Evolutionary conservation across 352 stramenopile species (phyloP).

Genomic region (Phytophthora cryptogea): DNA sequence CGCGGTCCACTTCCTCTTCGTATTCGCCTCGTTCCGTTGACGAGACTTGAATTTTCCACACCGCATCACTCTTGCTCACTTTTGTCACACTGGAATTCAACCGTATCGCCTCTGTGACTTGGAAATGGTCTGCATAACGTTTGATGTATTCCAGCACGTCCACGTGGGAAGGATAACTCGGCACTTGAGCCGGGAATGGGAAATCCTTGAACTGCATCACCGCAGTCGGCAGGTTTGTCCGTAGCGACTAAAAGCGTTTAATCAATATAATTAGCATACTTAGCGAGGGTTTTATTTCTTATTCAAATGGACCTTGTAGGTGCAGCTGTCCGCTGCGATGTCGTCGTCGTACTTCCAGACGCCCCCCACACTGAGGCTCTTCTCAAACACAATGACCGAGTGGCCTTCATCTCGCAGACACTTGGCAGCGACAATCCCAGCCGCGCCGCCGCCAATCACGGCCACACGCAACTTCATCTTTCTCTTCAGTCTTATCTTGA

Average conservation of each 20-base stretch:
- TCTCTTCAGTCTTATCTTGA: too few relatives aligned
- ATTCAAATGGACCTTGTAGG: conserved; percentile 46
- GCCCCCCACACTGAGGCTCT: conserved; percentile 38
- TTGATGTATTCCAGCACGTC: conserved; percentile 59
- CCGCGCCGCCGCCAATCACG: conserved; percentile 56
- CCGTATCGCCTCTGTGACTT: conserved; percentile 40
- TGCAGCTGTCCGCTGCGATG: conserved; percentile 36
- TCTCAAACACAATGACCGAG: conserved; percentile 56
- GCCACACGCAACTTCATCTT: conserved; percentile 32
- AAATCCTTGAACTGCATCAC: conserved; percentile 67
- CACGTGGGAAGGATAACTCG: conserved; percentile 47
- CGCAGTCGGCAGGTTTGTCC: conserved; percentile 60
- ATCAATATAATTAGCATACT: neutral
- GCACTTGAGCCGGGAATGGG: conserved; percentile 35
- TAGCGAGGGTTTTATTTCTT: neutral
- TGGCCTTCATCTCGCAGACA: conserved; percentile 47
- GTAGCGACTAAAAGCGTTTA: conserved; percentile 46
- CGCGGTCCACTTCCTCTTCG: conserved; percentile 53
- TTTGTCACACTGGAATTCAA: conserved; percentile 43
- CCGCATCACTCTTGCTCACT: conserved; percentile 30
- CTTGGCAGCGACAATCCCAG: conserved; percentile 56
- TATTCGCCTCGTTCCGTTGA: conserved; percentile 34
- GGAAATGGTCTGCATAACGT: conserved; percentile 50
- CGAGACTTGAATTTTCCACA: conserved; percentile 36
- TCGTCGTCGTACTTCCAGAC: conserved; percentile 58